phyloP scores from a whole-genome alignment of 148 eudicot genomes.

The Rhododendron mucronatum region DNA sequence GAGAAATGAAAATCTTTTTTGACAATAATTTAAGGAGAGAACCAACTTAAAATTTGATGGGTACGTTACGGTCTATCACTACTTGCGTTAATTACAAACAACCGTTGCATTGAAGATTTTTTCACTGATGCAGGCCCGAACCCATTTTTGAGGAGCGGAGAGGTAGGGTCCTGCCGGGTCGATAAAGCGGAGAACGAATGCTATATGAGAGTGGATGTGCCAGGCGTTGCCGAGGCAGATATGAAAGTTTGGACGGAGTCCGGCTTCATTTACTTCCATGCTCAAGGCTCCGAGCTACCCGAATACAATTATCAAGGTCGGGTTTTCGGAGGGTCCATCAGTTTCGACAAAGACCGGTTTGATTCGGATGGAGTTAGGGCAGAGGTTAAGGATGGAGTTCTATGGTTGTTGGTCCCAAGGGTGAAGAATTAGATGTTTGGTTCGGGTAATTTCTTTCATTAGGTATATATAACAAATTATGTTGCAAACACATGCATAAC shows the following conservation, averaged over 20 bases:
- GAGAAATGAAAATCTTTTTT: too few relatives aligned
- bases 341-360: slow-evolving; percentile 2
- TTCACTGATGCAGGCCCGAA: not conserved
- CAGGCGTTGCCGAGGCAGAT: slow-evolving; percentile 7
- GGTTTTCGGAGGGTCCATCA: slow-evolving; percentile 16
- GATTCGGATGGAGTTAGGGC: slow-evolving; percentile 8
- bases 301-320: slow-evolving; percentile 12
- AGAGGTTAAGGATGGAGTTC: slow-evolving; percentile 18
- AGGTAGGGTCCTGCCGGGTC: slow-evolving; percentile 12
- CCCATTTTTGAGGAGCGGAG: slow-evolving; percentile 20
- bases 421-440: not conserved
- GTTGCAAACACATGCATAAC: not conserved
- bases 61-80: too few relatives aligned
- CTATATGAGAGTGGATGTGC: slow-evolving; percentile 23
- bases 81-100: too few relatives aligned
- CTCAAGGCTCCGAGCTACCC: not conserved
- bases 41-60: too few relatives aligned
- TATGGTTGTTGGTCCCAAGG: slow-evolving; percentile 16
- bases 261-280: slow-evolving; percentile 7
- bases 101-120: too few relatives aligned
- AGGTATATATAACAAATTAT: not conserved
- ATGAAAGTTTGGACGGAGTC: slow-evolving; percentile 14
- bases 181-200: slow-evolving; percentile 14
- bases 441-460: not conserved
- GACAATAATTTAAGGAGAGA: too few relatives aligned